These are phyloP conservation scores for Suhomyces xylopsoci DNA, from an alignment of 805 yeast genomes.

Conservation along the genomic window DNA sequence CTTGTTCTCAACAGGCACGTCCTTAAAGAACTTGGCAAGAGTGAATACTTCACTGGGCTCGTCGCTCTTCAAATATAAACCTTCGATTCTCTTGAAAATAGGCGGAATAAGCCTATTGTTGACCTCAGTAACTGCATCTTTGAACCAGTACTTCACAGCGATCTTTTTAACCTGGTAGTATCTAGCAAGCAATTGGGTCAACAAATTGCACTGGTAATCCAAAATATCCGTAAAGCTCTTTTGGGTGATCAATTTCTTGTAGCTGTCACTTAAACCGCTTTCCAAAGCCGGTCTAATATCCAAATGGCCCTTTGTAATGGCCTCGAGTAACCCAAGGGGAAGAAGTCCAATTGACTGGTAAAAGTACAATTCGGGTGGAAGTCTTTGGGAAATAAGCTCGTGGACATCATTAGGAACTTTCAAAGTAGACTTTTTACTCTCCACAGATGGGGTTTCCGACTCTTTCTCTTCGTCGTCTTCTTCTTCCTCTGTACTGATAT, in stretches of 20 bases:
- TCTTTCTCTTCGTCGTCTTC: not conserved
- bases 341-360: constrained; percentile 78
- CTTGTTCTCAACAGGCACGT: constrained; percentile 17
- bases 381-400: constrained; percentile 75
- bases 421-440: constrained; percentile 9
- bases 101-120: constrained; percentile 56
- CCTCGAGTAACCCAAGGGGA: constrained; percentile 59
- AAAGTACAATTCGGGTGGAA: constrained; percentile 82
- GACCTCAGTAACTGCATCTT: constrained; percentile 40
- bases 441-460: constrained; percentile 6
- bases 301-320: constrained; percentile 61
- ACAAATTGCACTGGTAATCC: constrained; percentile 60
- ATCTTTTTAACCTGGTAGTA: constrained; percentile 78
- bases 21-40: constrained; percentile 22
- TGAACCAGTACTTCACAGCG: constrained; percentile 53
- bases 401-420: constrained; percentile 75
- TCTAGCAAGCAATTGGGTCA: constrained; percentile 73
- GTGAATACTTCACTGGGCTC: constrained; percentile 20
- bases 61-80: constrained; percentile 17
- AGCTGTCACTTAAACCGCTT: constrained; percentile 56
- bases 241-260: constrained; percentile 51
- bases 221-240: constrained; percentile 48
- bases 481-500: constrained; percentile 16
- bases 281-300: constrained; percentile 66
- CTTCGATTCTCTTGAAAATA: constrained; percentile 36